Conservation (phyloP, 2,329 filamentous ascomycete genomes). For the Alternaria conjuncta region DNA sequence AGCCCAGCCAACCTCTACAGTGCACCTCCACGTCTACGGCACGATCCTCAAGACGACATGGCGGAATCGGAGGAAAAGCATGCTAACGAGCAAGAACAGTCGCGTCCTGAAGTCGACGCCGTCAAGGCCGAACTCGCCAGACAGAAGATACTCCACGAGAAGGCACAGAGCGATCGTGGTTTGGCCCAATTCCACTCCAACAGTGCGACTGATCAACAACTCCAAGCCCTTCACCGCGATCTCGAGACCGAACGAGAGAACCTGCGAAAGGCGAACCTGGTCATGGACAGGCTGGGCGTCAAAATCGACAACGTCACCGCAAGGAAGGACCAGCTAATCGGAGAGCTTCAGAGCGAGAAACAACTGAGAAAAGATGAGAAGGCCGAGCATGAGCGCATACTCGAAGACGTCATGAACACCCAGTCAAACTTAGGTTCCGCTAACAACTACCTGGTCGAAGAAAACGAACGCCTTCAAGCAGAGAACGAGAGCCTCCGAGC, state of each 20-base stretch:
- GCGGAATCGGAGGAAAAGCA: background rate
- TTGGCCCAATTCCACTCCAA: background rate
- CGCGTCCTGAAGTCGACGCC: background rate
- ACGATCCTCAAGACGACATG: background rate
- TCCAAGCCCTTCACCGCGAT: background rate
- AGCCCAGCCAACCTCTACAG: background rate
- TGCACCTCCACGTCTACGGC: background rate
- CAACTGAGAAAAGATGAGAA: background rate
- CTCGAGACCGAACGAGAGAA: background rate
- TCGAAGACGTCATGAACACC: background rate
- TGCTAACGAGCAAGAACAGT: background rate
- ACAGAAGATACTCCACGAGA: background rate
- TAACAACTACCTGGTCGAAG: background rate
- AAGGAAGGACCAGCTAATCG: background rate
- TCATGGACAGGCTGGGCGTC: background rate
- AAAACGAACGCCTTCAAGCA: conserved; percentile 1
- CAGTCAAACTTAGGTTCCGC: background rate
- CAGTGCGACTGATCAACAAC: background rate
- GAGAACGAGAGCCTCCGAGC: conserved; percentile 4
- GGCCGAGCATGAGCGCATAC: conserved; percentile 3
- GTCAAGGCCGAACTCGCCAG: background rate
- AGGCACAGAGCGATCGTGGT: background rate
- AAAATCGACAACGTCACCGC: background rate
- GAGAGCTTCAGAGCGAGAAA: background rate
- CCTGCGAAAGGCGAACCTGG: background rate